Base-by-base conservation (phyloP, 2,329 filamentous ascomycete genomes). In the Ascochyta viciae-villosae region DNA sequence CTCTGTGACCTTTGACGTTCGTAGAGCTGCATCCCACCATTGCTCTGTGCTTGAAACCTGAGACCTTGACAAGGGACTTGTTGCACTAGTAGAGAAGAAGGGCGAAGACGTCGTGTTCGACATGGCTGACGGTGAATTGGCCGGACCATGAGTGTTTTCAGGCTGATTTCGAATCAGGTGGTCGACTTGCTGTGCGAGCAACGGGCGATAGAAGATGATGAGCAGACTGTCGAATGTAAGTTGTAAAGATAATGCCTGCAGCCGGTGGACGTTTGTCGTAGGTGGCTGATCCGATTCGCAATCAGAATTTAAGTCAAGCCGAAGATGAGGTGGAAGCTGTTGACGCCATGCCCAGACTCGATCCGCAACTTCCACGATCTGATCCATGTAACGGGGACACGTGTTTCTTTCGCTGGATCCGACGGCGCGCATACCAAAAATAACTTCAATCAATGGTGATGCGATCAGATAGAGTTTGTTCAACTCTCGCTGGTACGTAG, bases 141-240 rank as follows among this genome's bases (percentile, higher is more conserved):
- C 50, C 10, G 39, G 39, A 4, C 48, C 23, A 4, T 56, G 50
- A 2, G 41, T 40, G n/a, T 27, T 40, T 26, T 62, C 62, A 16
- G 60, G 49, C 23, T 53, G 46, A n/a, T 47, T 47, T 23, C 44
- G 44, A 19, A 62, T 64, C 23, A 76, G 57, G 51, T 71, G 61
- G 39, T 75, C 64, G 13, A 76, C 70, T 23, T 76, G 72, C 41
- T 69, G 60, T n/a, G 76, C 74, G 4, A 79, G 55, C 4, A 79
- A 64, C 5, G 78, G 78, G n/a, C 77, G 75, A 57, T 79, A 74
- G 6, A 80, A 64, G 3, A 80, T 72, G 37, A 80, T 78, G 4
- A 78, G 63, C 5, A 80, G 60, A 49, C 78, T 80, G 56, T 80
- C 77, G 33, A 76, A 80, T 1, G 78, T 78, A 4, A 80, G 60